phyloP scores from a whole-genome alignment of 2,329 filamentous ascomycete species.

The Cladophialophora psammophila region DNA sequence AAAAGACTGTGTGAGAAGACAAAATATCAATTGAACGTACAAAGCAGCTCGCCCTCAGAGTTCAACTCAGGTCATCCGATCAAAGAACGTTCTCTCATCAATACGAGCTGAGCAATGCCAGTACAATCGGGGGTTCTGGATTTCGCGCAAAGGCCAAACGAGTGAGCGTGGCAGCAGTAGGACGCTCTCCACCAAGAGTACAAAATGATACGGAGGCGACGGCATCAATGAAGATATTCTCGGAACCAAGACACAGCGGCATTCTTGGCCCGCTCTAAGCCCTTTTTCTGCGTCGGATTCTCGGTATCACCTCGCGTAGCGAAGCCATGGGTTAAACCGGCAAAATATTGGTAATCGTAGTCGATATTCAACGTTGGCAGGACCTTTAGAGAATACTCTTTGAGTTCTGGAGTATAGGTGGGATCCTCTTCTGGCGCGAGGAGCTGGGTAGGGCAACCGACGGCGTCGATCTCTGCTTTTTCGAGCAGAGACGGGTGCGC shows the following conservation, averaged over 20 bases:
- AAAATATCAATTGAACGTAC: neutral
- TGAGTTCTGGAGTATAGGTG: constrained; percentile 55
- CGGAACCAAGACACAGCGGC: constrained; percentile 56
- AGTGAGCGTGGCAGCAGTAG: neutral
- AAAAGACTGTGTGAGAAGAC: neutral
- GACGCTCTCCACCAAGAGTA: neutral
- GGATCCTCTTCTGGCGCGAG: constrained; percentile 60
- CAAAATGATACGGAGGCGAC: neutral
- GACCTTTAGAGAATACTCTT: constrained; percentile 51
- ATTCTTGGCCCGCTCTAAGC: constrained; percentile 58
- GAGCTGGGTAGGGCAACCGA: constrained; percentile 59
- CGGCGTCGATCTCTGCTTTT: constrained; percentile 55
- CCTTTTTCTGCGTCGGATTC: constrained; percentile 52
- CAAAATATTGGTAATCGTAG: constrained; percentile 62
- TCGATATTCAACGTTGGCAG: constrained; percentile 50
- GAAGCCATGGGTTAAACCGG: constrained; percentile 58
- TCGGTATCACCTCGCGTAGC: constrained; percentile 53
- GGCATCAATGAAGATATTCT: constrained; percentile 15
- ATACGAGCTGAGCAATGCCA: neutral
- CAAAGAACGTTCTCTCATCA: neutral
- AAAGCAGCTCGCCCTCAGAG: neutral
- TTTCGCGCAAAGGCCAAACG: neutral
- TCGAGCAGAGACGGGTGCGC: constrained; percentile 57
- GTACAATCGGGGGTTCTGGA: neutral
- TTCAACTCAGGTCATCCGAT: neutral